Percentiles rank a stretch among this genome's conserved stretches.
Evolutionary conservation across 140 eudicot genomes (phyloP).

Genomic region (Ambrosia hybrid): DNA sequence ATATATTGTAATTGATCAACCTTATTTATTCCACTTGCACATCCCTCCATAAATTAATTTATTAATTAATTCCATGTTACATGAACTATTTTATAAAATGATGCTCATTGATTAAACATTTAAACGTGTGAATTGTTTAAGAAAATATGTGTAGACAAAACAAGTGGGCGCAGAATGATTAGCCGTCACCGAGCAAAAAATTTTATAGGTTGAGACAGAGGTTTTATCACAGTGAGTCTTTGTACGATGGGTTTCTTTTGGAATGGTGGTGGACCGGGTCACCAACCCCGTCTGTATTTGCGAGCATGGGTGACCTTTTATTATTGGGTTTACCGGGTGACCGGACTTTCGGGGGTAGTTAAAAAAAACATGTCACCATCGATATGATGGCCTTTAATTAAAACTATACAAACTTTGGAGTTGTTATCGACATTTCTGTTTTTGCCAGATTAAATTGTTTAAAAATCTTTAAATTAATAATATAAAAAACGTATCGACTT

Average conservation of each 20-base stretch:
- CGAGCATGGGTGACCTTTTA: too few species aligned
- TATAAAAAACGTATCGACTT: background rate
- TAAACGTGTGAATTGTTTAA: slow-evolving; percentile 12
- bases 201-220: too few species aligned
- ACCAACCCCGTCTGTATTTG: too few species aligned
- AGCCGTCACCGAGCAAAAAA: too few species aligned
- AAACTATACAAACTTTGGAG: background rate
- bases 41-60: background rate
- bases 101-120: background rate
- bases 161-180: slow-evolving; percentile 1
- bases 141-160: background rate
- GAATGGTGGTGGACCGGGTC: too few species aligned
- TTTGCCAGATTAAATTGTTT: background rate
- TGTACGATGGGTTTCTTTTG: too few species aligned
- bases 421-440: background rate
- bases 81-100: background rate
- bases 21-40: background rate
- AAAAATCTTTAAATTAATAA: background rate
- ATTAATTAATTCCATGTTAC: background rate
- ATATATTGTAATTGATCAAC: background rate
- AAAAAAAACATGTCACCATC: slow-evolving; percentile 2
- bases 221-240: too few species aligned
- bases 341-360: too few species aligned
- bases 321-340: too few species aligned
- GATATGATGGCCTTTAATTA: background rate